phyloP scores from a whole-genome alignment of 129 eudicot species.

The Logfia minima region DNA sequence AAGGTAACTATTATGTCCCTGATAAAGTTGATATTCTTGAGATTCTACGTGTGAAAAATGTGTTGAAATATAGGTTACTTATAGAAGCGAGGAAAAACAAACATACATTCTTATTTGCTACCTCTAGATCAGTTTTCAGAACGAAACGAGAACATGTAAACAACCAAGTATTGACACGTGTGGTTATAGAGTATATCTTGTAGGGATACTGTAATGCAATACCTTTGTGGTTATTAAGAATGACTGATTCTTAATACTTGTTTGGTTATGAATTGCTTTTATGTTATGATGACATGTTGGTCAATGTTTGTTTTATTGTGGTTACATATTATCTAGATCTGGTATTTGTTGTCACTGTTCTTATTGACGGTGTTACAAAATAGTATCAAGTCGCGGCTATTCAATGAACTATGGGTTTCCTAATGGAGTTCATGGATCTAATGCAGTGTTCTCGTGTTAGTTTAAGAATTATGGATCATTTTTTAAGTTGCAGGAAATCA shows the following conservation, averaged over 20 bases:
- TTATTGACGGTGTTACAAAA: background rate
- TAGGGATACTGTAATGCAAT: background rate
- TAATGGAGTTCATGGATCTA: slow-evolving; percentile 5
- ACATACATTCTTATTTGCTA: slow-evolving; percentile 1
- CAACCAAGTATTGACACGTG: background rate
- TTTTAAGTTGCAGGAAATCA: background rate
- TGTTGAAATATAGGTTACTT: background rate
- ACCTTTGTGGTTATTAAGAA: background rate
- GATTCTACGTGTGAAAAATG: slow-evolving; percentile 6
- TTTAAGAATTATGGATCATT: background rate
- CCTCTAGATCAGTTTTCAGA: background rate
- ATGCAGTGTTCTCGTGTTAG: background rate
- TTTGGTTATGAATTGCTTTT: slow-evolving; percentile 5
- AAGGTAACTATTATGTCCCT: slow-evolving; percentile 50
- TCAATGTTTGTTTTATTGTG: slow-evolving; percentile 1
- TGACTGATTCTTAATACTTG: background rate
- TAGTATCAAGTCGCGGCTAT: background rate
- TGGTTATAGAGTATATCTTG: background rate
- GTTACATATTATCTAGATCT: slow-evolving; percentile 2
- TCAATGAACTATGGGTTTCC: slow-evolving; percentile 8
- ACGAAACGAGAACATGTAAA: background rate
- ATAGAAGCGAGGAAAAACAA: slow-evolving; percentile 3
- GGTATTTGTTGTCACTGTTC: slow-evolving; percentile 2
- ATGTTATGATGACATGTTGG: slow-evolving; percentile 1
- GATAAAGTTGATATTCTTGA: slow-evolving; percentile 21